phyloP scores from a whole-genome alignment of 164 flowering plant species.

The Umbilicus rupestris region DNA sequence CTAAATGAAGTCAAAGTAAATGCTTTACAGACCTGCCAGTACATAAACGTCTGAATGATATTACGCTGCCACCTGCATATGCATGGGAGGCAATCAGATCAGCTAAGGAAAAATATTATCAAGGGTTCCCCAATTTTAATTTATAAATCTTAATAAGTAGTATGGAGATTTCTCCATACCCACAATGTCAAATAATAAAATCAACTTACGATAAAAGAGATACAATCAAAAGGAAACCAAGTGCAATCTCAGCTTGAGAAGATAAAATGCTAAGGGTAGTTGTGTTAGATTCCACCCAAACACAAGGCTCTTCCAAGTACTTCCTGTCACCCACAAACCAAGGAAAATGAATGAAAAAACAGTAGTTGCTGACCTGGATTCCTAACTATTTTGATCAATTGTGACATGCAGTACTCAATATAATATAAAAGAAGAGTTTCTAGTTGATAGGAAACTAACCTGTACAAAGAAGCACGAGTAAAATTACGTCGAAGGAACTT shows the following conservation, averaged over 20 bases:
- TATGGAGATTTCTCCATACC: neutral
- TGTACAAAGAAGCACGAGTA: constrained; percentile 65
- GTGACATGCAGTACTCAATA: neutral
- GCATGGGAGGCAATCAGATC: neutral
- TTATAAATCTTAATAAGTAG: neutral
- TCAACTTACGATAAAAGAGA: constrained; percentile 81
- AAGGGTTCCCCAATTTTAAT: neutral
- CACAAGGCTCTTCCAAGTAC: constrained; percentile 85
- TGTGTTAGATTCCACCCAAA: constrained; percentile 93
- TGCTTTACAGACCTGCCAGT: constrained; percentile 78
- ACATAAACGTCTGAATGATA: constrained; percentile 90
- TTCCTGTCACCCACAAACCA: constrained; percentile 39
- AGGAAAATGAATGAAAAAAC: neutral
- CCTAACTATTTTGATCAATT: neutral
- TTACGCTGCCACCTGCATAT: constrained; percentile 90
- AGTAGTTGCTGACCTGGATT: neutral
- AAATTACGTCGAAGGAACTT: constrained; percentile 87
- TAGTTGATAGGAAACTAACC: constrained; percentile 26
- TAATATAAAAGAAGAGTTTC: neutral
- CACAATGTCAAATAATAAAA: neutral
- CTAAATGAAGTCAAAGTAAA: neutral
- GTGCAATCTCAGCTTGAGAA: constrained; percentile 86
- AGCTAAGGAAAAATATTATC: too few relatives aligned
- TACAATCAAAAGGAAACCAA: constrained; percentile 74
- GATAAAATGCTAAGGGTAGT: constrained; percentile 76